phyloP scores from a whole-genome alignment of 2,329 filamentous ascomycete genomes.

The Ceratocystis ficicola region DNA sequence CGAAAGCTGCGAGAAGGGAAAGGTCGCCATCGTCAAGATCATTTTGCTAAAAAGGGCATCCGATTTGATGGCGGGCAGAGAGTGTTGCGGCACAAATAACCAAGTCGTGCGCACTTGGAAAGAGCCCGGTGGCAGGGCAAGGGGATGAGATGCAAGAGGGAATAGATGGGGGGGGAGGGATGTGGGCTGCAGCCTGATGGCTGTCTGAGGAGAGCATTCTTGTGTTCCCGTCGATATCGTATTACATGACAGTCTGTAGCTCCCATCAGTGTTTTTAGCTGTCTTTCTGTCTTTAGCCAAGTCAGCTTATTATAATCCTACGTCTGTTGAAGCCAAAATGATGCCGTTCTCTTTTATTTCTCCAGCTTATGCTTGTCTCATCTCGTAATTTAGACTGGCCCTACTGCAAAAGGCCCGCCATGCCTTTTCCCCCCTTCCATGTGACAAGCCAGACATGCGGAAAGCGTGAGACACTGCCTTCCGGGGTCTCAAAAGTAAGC shows the following conservation, averaged over 20 bases:
- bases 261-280: no score
- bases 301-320: no score
- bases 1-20: constrained; percentile 3
- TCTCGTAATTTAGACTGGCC: not conserved
- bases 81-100: not conserved
- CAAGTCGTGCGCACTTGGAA: not conserved
- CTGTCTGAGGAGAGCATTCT: no score
- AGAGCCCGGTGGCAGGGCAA: not conserved
- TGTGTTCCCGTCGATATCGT: no score
- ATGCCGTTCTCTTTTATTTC: not conserved
- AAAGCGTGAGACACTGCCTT: not conserved
- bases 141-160: no score
- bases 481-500: not conserved
- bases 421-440: not conserved
- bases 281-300: no score
- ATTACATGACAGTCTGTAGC: no score
- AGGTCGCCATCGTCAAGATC: not conserved
- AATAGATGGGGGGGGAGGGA: no score
- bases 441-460: not conserved
- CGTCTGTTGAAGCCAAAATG: not conserved
- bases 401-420: not conserved
- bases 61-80: not conserved
- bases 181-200: no score
- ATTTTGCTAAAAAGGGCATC: not conserved
- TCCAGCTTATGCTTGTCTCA: not conserved